A percentile compares a stretch with the other conserved stretches of the same genome.
These are phyloP conservation scores for Dendrostoma leiphaemia DNA, from an alignment of 2,329 filamentous ascomycete species.

Conservation along the genomic window DNA sequence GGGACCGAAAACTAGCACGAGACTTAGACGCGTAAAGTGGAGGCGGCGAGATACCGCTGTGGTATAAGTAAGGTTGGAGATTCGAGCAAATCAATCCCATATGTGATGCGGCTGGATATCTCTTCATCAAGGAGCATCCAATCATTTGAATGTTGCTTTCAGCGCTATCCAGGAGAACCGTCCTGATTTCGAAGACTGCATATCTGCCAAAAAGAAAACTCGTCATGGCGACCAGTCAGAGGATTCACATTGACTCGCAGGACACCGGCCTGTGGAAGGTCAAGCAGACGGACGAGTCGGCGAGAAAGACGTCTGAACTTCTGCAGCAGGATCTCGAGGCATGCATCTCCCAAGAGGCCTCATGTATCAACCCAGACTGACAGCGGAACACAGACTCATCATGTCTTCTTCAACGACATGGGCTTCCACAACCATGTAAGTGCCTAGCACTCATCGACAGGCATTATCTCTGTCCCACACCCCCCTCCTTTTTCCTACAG, in stretches of 20 bases:
- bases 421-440: constrained; percentile 80
- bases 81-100: too few species aligned
- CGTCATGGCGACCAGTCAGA: constrained; percentile 46
- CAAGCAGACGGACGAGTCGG: constrained; percentile 55
- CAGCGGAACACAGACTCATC: constrained; percentile 46
- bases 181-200: not conserved
- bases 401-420: constrained; percentile 75
- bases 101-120: not conserved
- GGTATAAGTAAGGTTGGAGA: constrained; percentile 10
- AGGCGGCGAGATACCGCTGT: not conserved
- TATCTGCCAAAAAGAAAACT: not conserved
- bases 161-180: not conserved
- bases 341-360: constrained; percentile 4
- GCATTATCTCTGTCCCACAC: too few species aligned
- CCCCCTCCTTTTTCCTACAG: not conserved
- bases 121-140: not conserved
- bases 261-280: constrained; percentile 47
- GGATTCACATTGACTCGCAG: constrained; percentile 44
- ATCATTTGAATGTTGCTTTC: not conserved
- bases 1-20: too few species aligned
- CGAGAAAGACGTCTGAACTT: constrained; percentile 62
- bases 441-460: not conserved
- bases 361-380: not conserved
- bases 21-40: too few species aligned
- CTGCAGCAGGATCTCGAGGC: constrained; percentile 74